Base-by-base conservation (phyloP, 257 asterid species). In the Rhazya stricta region DNA sequence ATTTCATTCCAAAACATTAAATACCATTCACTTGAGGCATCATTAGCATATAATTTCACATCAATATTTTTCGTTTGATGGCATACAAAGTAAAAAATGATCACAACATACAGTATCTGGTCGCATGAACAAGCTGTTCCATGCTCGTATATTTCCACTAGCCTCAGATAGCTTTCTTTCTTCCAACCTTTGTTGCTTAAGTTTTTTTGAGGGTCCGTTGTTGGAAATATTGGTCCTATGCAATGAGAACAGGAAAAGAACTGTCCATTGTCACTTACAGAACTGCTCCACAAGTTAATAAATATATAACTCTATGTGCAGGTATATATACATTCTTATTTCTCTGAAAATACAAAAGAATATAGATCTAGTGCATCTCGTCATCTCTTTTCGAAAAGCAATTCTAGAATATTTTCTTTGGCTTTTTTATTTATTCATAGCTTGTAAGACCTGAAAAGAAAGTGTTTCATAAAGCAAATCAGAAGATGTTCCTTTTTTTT, bases 51-150 rank as follows among this genome's bases (percentile, higher is more conserved):
- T 0, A 43, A 2, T 51, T 51, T 12, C 12, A 30, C 23, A 60
- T 23, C 67, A 29, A 41, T 39, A 19, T 41, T 23, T 67, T 39
- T 36, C 51, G n/a, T 67, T 41, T 67, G 48, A 6, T 67, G 48
- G 18, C 6, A 43, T 43, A 43, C 4, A 8, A 51, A 51, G 19
- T 18, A 37, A 8, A 0, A 11, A 23, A 58, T 30, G 73, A 67
- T 67, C 8, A 54, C 4, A 70, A 79, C 97, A 80, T 82, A 94
- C 99, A 65, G 97, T 92, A 85, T 94, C 99, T 58, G 92, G 85
- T 79, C 94, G 97, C 91, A 94, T 92, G 81, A 81, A 94, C 76
- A 92, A 87, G 82, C 87, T 86, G 78, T 90, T 94, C 99, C 99
- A 94, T 53, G 97, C 88, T 67, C 83, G 84, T 61, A 96, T 91